These are phyloP conservation scores for Candida ovalis DNA, from an alignment of 805 yeast species.

Conservation along the genomic window DNA sequence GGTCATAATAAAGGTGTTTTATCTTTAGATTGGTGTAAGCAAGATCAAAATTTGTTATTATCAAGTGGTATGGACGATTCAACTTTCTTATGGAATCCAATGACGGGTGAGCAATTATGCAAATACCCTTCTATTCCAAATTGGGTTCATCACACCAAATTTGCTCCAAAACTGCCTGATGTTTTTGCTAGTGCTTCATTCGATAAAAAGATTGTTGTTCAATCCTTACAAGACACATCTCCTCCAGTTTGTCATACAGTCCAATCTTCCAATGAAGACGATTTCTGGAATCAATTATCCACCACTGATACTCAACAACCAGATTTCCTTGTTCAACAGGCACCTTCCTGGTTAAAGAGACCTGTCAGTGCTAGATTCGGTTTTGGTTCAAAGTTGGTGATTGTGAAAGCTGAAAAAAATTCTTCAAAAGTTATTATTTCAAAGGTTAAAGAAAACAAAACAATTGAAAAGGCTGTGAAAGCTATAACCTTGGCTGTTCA, in stretches of 20 bases:
- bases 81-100: constrained; percentile 88
- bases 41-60: constrained; percentile 72
- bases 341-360: constrained; percentile 84
- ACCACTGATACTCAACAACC: constrained; percentile 71
- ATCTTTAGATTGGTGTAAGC: constrained; percentile 89
- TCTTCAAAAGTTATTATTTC: constrained; percentile 40
- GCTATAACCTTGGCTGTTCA: constrained; percentile 55
- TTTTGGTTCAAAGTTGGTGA: constrained; percentile 85
- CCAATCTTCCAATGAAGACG: constrained; percentile 53
- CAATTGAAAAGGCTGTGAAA: constrained; percentile 34
- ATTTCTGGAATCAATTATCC: constrained; percentile 81
- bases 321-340: constrained; percentile 64
- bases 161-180: constrained; percentile 88
- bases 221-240: constrained; percentile 83
- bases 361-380: constrained; percentile 80
- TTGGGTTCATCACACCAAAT: constrained; percentile 88
- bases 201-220: constrained; percentile 77
- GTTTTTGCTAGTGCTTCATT: constrained; percentile 84
- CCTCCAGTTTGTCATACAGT: constrained; percentile 47
- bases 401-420: constrained; percentile 36
- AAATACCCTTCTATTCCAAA: constrained; percentile 89
- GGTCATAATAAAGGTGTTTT: constrained; percentile 89
- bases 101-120: constrained; percentile 65
- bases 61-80: constrained; percentile 93
- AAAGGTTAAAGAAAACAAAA: constrained; percentile 30